Conservation (phyloP, 2,329 filamentous ascomycete genomes). For the Fulvia fulva region DNA sequence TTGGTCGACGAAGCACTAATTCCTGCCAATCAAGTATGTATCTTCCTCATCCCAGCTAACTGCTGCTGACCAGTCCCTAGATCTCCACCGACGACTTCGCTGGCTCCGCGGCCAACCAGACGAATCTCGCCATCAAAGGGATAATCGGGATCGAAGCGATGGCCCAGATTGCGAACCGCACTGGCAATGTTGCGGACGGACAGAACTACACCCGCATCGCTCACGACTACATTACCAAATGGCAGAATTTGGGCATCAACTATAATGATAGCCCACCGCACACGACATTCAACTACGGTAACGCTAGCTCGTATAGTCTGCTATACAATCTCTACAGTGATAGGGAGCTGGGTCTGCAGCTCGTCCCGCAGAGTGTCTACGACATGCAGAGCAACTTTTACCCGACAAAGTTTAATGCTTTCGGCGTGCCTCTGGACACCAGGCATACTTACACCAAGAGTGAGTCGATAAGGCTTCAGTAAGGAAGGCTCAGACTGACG, state of each 20-base stretch:
- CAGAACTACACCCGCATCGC: conserved; percentile 45
- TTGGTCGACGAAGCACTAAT: conserved; percentile 53
- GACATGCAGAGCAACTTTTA: conserved; percentile 54
- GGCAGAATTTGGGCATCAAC: conserved; percentile 28
- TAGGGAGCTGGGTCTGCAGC: conserved; percentile 41
- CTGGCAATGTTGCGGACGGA: conserved; percentile 44
- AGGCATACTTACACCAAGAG: conserved; percentile 39
- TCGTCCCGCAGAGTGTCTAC: conserved; percentile 52
- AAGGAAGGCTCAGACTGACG: neutral
- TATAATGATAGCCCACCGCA: conserved; percentile 40
- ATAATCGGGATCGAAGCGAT: conserved; percentile 59
- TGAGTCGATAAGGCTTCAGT: neutral
- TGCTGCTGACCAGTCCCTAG: conserved; percentile 38
- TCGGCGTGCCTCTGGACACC: conserved; percentile 53
- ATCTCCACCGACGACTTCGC: conserved; percentile 30
- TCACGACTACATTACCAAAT: conserved; percentile 45
- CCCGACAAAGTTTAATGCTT: conserved; percentile 45
- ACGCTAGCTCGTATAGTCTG: conserved; percentile 35
- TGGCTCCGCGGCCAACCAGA: conserved; percentile 44
- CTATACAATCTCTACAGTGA: conserved; percentile 55
- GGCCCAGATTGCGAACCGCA: conserved; percentile 50
- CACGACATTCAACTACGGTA: conserved; percentile 48
- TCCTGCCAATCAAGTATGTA: conserved; percentile 46
- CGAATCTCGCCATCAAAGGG: conserved; percentile 58
- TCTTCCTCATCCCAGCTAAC: neutral